Base-by-base conservation (phyloP, 192 early-diverging fungal genomes). In the Pecoramyces ruminantium region DNA sequence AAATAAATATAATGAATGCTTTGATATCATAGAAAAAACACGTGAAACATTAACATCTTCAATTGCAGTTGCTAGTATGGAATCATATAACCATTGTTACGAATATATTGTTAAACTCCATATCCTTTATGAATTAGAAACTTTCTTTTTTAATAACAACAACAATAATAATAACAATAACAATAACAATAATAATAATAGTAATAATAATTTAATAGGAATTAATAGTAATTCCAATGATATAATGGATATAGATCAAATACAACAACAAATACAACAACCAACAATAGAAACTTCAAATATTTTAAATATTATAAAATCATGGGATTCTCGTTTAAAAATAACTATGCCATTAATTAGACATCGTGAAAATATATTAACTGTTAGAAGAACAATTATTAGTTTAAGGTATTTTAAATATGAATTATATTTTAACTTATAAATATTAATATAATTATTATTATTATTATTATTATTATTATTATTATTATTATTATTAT, bases 111-210 rank as follows among this genome's bases (percentile, higher is more conserved):
- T 92, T 21, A 89, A 92, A 81, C 84, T 95, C 6, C 88, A 91
- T 78, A 88, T 93, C 86, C 84, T 94, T 25, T 86, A 88, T 38
- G 94, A 94, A 79, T 77, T 93, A 15, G 90, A 94, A 79, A 83
- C 81, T 2, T 82, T 85, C 78, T 83, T n/a, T 9, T 39, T 78
- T 9, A 67, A 67, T 67, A 67, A 67, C n/a, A 67, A 34, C 4
- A 34, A 34, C 11, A 34, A 34, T 34, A 3, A 34, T 34, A 34
- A 6, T 11, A 34, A 34, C 30, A 34, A 34, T 34, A 34, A 11
- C 11, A 34, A 34, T 34, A 34, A 34, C 11, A 39, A 14, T 39
- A 39, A 39, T 39, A 39, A 39, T 39, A 39, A 39, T 39, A 39
- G 14, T 15, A 39, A 39, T 39, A 39, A 39, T 39, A 39, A 14